Percentiles rank a stretch among this genome's conserved stretches.
phyloP scores from a whole-genome alignment of 306 rosid species.

The Trichosanthes truncata region DNA sequence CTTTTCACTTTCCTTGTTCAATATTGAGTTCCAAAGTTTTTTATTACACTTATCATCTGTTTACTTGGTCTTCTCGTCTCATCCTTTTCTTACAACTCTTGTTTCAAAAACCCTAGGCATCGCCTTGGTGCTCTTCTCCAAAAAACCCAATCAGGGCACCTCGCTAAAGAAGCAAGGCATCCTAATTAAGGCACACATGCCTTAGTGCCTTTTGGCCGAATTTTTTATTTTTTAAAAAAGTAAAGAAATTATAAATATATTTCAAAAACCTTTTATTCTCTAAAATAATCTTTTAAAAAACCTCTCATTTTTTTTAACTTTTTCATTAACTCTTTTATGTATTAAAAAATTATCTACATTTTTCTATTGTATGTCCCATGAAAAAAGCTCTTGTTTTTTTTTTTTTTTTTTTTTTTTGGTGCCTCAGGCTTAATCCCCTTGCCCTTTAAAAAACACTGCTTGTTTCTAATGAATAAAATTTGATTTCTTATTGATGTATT shows the following conservation, averaged over 20 bases:
- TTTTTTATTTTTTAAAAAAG: background rate
- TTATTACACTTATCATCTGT: background rate
- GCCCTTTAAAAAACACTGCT: too few relatives aligned
- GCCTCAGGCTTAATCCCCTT: too few relatives aligned
- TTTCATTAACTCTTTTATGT: too few relatives aligned
- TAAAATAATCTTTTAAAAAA: too few relatives aligned
- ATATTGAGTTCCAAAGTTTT: background rate
- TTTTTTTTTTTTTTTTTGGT: too few relatives aligned
- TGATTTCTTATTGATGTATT: background rate
- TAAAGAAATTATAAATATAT: too few relatives aligned
- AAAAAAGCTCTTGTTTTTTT: too few relatives aligned
- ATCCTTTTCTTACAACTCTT: background rate
- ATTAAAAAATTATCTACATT: too few relatives aligned
- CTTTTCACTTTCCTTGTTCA: background rate
- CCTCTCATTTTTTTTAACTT: too few relatives aligned
- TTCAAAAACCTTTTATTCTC: too few relatives aligned
- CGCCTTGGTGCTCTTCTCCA: background rate
- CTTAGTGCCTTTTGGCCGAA: background rate
- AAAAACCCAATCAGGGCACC: background rate
- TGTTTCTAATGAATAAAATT: background rate
- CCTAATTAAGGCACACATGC: background rate
- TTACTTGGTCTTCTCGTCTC: conserved; percentile 6
- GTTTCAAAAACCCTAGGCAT: background rate
- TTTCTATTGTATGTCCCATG: too few relatives aligned
- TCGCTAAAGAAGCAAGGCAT: background rate